Percentiles rank a stretch among this genome's conserved stretches.
phyloP scores from a whole-genome alignment of 176 grass and related monocot genomes.

The Luzula sylvatica region DNA sequence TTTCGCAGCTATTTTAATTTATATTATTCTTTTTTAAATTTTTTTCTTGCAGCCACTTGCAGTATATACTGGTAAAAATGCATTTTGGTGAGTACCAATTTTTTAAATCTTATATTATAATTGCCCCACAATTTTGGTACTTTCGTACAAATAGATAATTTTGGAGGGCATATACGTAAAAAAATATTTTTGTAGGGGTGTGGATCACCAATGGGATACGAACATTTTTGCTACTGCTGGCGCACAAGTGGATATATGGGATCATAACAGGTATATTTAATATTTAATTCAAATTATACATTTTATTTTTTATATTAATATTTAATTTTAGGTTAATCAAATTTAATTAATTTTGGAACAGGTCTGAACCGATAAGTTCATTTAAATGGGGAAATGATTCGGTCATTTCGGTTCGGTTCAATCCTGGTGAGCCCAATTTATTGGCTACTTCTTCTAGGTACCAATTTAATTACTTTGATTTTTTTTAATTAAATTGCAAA shows the following conservation, averaged over 20 bases:
- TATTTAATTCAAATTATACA: constrained; percentile 8
- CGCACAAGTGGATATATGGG: constrained; percentile 97
- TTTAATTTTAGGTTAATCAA: too few species aligned
- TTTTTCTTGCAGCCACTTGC: constrained; percentile 53
- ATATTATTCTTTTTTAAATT: neutral
- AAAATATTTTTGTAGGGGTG: too few species aligned
- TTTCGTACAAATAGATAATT: neutral
- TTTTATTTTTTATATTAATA: too few species aligned
- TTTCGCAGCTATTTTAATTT: constrained; percentile 1
- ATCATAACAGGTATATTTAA: constrained; percentile 69
- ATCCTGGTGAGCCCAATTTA: constrained; percentile 82
- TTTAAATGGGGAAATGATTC: constrained; percentile 95
- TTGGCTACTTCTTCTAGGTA: constrained; percentile 79
- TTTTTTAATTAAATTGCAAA: neutral
- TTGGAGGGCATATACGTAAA: too few species aligned
- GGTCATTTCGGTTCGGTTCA: constrained; percentile 67
- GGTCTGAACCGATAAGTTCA: constrained; percentile 82
- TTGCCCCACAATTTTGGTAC: too few species aligned
- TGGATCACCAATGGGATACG: constrained; percentile 90
- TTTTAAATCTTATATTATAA: constrained; percentile 1
- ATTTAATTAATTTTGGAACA: constrained; percentile 20
- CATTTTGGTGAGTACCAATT: constrained; percentile 52
- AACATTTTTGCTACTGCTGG: constrained; percentile 87
- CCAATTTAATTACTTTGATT: constrained; percentile 3
- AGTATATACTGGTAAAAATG: constrained; percentile 86